Evolutionary conservation across 139 green algal species (phyloP), one percentile per base, ranked within the genome.

Genomic region (Dunaliella primolecta): DNA sequence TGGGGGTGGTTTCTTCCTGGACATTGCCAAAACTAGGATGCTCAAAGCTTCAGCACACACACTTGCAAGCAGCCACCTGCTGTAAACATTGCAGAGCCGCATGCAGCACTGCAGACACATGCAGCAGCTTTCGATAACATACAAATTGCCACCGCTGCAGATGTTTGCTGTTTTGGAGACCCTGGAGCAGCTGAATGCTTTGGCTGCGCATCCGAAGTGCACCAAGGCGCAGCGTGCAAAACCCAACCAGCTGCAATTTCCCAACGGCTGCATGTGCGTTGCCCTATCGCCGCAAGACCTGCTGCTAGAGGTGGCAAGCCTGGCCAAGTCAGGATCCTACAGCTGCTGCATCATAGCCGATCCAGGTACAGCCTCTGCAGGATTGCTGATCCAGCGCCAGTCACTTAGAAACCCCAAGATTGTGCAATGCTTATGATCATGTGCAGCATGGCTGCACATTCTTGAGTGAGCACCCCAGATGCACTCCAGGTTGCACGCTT

Each of bases 211-310:
- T n/a, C n/a, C n/a, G 15, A 64, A 64, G 15, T 64, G 46, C 46
- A 64, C 7, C 46, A 15, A 64, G 7, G 46, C 46, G 7, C 7
- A 15, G 46, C 46, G 46, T 25, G 46, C 15, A 15, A 64, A 64
- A 15, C 7, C 46, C 46, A 64, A 64, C 46, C 46, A 64, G 15
- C 46, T 64, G 7, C 7, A 64, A 15, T 64, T 91, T 24, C 24
- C 74, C 31, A 97, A 97, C 84, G 94, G 94, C 0, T 97, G 94
- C 91, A 94, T 96, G 83, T 97, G 94, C 90, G 96, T 94, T 88
- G 94, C 93, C 55, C 89, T 97, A 25, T 7, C 46, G 55, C 81
- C 90, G 0, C 89, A 91, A 15, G 93, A 96, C 85, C 87, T 96
- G 70, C 80, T 96, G 30, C 56, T 89, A 70, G 90, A 93, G 57